Conservation (phyloP, 768 basidiomycete genomes). For the Leccinum aurantiacum region DNA sequence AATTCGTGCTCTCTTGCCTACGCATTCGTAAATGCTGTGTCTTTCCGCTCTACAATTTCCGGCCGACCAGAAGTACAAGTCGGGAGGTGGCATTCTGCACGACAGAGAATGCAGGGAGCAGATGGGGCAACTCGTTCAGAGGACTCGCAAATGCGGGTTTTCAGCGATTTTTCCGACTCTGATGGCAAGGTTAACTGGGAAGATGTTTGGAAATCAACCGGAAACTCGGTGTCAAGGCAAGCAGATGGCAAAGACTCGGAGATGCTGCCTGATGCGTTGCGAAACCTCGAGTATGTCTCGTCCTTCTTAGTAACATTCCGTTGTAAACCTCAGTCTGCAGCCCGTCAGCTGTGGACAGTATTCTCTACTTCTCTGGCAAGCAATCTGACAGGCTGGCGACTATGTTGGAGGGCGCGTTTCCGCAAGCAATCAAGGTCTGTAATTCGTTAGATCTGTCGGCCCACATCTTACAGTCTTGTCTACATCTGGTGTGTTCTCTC, state of each 20-base stretch:
- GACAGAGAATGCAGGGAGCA: conserved; percentile 21
- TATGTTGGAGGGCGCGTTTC: conserved; percentile 41
- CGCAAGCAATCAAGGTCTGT: conserved; percentile 50
- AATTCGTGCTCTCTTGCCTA: conserved; percentile 63
- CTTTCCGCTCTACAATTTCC: conserved; percentile 64
- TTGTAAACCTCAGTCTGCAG: conserved; percentile 11
- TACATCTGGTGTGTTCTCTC: not conserved
- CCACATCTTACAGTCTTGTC: conserved; percentile 1
- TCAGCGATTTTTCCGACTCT: conserved; percentile 4
- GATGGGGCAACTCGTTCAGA: not conserved
- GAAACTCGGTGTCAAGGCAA: conserved; percentile 1
- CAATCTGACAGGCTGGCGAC: conserved; percentile 56
- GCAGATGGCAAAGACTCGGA: conserved; percentile 2
- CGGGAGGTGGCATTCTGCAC: conserved; percentile 68
- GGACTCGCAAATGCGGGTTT: conserved; percentile 2
- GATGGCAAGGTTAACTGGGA: conserved; percentile 45
- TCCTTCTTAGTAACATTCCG: not conserved
- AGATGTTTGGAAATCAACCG: conserved; percentile 45
- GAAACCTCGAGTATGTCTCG: conserved; percentile 27
- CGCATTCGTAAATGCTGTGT: conserved; percentile 39
- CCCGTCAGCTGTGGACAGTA: conserved; percentile 16
- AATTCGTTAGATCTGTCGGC: not conserved
- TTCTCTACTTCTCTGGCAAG: conserved; percentile 59
- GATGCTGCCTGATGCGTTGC: conserved; percentile 41
- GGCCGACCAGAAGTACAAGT: conserved; percentile 62